These are phyloP conservation scores for Zygosaccharomyces bailii DNA, from an alignment of 805 yeast genomes.

Conservation along the genomic window DNA sequence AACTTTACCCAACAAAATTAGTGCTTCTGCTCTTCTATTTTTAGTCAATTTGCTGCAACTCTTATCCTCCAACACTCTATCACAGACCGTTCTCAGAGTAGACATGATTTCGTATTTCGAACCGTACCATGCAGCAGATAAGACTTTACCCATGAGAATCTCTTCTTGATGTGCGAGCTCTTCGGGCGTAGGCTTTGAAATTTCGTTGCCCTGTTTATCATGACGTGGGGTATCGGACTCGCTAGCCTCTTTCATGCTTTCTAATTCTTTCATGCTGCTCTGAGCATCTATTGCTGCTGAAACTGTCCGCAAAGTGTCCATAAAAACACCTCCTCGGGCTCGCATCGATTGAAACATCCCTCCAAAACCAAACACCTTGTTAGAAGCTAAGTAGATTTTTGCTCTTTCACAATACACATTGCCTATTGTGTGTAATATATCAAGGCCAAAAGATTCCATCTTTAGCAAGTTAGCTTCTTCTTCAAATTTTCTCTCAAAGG, in stretches of 20 bases:
- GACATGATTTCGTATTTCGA: slow-evolving; percentile 74
- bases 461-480: slow-evolving; percentile 82
- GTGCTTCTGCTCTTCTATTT: slow-evolving; percentile 58
- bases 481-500: slow-evolving; percentile 61
- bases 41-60: slow-evolving; percentile 45
- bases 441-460: slow-evolving; percentile 82
- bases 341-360: slow-evolving; percentile 71
- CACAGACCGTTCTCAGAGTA: slow-evolving; percentile 69
- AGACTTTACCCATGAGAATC: slow-evolving; percentile 69
- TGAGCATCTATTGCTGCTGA: slow-evolving; percentile 78
- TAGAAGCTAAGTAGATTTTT: slow-evolving; percentile 61
- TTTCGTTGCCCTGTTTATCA: slow-evolving; percentile 49
- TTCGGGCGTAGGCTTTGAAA: slow-evolving; percentile 58
- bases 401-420: slow-evolving; percentile 64
- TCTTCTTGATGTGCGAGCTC: slow-evolving; percentile 70
- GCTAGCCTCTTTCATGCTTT: slow-evolving; percentile 58
- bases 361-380: slow-evolving; percentile 59
- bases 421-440: slow-evolving; percentile 74
- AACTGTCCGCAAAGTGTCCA: slow-evolving; percentile 67
- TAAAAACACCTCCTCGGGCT: slow-evolving; percentile 69
- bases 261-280: slow-evolving; percentile 67
- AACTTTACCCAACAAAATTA: slow-evolving; percentile 59
- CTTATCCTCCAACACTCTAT: slow-evolving; percentile 57
- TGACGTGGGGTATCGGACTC: slow-evolving; percentile 39
- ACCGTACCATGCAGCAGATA: slow-evolving; percentile 84